phyloP scores from a whole-genome alignment of 352 stramenopile genomes.

The Thalassiosira oceanica region DNA sequence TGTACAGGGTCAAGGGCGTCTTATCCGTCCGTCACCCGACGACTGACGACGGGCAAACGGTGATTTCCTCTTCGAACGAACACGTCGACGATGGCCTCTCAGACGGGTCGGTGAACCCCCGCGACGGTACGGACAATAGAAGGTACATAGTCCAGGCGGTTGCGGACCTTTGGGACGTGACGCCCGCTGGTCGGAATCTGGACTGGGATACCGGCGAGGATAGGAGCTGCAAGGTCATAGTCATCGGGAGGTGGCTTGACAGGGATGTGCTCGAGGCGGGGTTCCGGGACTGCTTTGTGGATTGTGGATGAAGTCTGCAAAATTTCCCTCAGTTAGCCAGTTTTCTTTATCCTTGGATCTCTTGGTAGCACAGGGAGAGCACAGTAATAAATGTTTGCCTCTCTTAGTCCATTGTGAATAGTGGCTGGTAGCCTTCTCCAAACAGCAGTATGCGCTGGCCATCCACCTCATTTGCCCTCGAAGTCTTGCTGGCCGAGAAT shows the following conservation, averaged over 20 bases:
- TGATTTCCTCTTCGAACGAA: constrained; percentile 11
- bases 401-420: too few relatives aligned
- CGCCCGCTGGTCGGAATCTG: constrained; percentile 38
- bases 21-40: constrained; percentile 49
- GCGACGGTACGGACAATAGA: constrained; percentile 44
- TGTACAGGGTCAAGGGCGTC: constrained; percentile 76
- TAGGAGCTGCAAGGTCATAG: constrained; percentile 68
- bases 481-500: too few relatives aligned
- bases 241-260: constrained; percentile 69
- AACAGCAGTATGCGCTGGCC: too few relatives aligned
- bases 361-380: too few relatives aligned
- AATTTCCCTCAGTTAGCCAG: too few relatives aligned
- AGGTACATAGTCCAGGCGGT: constrained; percentile 75
- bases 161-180: constrained; percentile 75
- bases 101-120: constrained; percentile 3
- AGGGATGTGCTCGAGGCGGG: constrained; percentile 39
- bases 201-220: constrained; percentile 39
- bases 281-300: constrained; percentile 62
- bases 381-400: too few relatives aligned
- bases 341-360: too few relatives aligned
- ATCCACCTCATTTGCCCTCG: too few relatives aligned
- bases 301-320: too few relatives aligned
- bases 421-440: too few relatives aligned
- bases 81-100: constrained; percentile 14
- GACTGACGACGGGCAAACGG: not conserved